Percentiles rank a stretch among this genome's conserved stretches.
phyloP scores from a whole-genome alignment of 2,329 filamentous ascomycete genomes.

The Talaromyces sp. region DNA sequence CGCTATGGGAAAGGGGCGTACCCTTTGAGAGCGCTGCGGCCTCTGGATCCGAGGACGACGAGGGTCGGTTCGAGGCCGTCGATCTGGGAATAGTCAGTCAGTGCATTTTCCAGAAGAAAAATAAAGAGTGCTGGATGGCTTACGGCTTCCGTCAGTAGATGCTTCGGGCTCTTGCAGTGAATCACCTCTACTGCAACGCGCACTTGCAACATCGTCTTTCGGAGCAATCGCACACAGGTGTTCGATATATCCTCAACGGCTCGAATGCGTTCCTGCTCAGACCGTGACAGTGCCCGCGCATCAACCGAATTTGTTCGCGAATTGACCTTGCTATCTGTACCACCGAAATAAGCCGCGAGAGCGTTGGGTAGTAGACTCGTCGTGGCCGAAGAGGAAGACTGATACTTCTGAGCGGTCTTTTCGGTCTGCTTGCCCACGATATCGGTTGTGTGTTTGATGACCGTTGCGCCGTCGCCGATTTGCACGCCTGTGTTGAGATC shows the following conservation, averaged over 20 bases:
- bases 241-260: conserved; percentile 83
- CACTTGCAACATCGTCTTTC: conserved; percentile 89
- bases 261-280: conserved; percentile 73
- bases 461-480: conserved; percentile 68
- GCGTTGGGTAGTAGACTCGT: conserved; percentile 30
- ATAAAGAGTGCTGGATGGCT: conserved; percentile 29
- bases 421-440: conserved; percentile 61
- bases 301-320: conserved; percentile 45
- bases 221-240: conserved; percentile 75
- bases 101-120: neutral
- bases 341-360: conserved; percentile 34
- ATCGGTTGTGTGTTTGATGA: conserved; percentile 70
- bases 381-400: conserved; percentile 27
- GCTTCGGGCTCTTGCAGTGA: conserved; percentile 96
- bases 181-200: conserved; percentile 92
- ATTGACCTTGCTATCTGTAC: conserved; percentile 33
- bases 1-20: conserved; percentile 44
- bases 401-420: conserved; percentile 48
- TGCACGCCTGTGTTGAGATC: conserved; percentile 44
- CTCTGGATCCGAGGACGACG: conserved; percentile 87
- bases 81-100: conserved; percentile 54
- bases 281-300: conserved; percentile 52
- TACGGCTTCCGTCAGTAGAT: conserved; percentile 88
- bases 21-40: conserved; percentile 89
- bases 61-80: conserved; percentile 87